A percentile compares a stretch with the other conserved stretches of the same genome.
These are phyloP conservation scores for Apiospora pterosperma DNA, from an alignment of 2,329 filamentous ascomycete species.

Conservation along the genomic window DNA sequence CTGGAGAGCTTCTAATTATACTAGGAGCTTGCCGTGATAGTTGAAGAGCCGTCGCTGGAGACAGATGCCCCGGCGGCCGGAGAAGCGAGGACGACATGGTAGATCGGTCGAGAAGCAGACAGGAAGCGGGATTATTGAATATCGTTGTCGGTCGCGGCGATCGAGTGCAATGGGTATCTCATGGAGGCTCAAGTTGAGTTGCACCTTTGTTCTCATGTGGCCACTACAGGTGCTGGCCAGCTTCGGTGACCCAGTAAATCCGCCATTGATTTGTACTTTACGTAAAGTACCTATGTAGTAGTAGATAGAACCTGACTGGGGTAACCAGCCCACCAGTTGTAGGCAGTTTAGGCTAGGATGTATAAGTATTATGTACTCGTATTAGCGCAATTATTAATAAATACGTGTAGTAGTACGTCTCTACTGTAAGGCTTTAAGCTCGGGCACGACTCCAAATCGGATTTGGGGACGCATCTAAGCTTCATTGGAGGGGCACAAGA, in stretches of 20 bases:
- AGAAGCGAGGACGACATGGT: constrained; percentile 40
- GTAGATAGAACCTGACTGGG: too few species aligned
- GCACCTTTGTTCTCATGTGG: not conserved
- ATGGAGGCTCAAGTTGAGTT: not conserved
- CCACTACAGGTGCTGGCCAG: not conserved
- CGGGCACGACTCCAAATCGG: not conserved
- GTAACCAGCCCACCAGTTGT: not conserved
- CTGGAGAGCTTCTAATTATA: constrained; percentile 52
- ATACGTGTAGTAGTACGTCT: too few species aligned
- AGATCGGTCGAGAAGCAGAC: not conserved
- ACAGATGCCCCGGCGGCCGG: constrained; percentile 53
- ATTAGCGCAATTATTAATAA: not conserved
- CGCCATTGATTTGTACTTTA: not conserved
- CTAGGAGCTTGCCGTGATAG: constrained; percentile 59
- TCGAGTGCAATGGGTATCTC: not conserved
- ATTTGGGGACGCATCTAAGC: not conserved
- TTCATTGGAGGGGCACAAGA: constrained; percentile 1
- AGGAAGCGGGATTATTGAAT: not conserved
- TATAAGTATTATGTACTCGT: too few species aligned
- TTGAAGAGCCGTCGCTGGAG: constrained; percentile 51
- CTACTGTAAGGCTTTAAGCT: not conserved
- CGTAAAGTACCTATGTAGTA: too few species aligned
- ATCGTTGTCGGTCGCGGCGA: not conserved
- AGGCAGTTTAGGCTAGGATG: too few species aligned
- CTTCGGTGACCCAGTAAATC: not conserved